Evolutionary conservation across 257 asterid genomes (phyloP).

Genomic region (Anisodus acutangulus): DNA sequence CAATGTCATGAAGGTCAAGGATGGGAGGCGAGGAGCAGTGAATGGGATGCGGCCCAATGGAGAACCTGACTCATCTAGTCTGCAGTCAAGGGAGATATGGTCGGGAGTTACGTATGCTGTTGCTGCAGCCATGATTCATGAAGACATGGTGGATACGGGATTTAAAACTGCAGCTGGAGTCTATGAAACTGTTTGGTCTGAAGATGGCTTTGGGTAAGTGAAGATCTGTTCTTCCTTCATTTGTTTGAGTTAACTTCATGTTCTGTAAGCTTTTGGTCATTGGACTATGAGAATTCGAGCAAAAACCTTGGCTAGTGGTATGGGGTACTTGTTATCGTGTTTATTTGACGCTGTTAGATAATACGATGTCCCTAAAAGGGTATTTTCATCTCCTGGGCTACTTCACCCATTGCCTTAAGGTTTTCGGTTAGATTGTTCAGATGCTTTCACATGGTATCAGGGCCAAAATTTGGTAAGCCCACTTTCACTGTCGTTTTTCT

Average conservation of each 20-base stretch:
- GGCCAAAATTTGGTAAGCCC: neutral
- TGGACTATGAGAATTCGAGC: neutral
- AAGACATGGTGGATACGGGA: slow-evolving; percentile 74
- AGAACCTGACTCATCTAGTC: slow-evolving; percentile 64
- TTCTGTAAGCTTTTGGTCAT: slow-evolving; percentile 6
- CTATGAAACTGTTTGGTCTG: slow-evolving; percentile 80
- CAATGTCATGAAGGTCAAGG: slow-evolving; percentile 81
- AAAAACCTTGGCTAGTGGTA: neutral
- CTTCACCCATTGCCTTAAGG: neutral
- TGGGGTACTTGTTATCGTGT: neutral
- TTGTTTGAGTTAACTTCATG: neutral
- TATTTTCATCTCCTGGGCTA: neutral
- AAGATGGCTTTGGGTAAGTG: slow-evolving; percentile 80
- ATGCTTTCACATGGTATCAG: neutral
- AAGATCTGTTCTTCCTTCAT: slow-evolving; percentile 19
- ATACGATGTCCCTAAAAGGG: slow-evolving; percentile 13
- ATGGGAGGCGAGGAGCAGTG: slow-evolving; percentile 82
- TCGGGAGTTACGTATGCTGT: slow-evolving; percentile 89
- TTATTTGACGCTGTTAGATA: neutral
- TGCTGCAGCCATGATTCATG: slow-evolving; percentile 95
- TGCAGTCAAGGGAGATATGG: slow-evolving; percentile 99
- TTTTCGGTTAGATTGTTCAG: neutral
- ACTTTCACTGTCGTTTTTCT: neutral
- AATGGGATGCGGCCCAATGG: slow-evolving; percentile 96
- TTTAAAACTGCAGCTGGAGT: slow-evolving; percentile 86